Conservation (phyloP, 139 green algal genomes). For the Chlamydomonas sphaeroides region DNA sequence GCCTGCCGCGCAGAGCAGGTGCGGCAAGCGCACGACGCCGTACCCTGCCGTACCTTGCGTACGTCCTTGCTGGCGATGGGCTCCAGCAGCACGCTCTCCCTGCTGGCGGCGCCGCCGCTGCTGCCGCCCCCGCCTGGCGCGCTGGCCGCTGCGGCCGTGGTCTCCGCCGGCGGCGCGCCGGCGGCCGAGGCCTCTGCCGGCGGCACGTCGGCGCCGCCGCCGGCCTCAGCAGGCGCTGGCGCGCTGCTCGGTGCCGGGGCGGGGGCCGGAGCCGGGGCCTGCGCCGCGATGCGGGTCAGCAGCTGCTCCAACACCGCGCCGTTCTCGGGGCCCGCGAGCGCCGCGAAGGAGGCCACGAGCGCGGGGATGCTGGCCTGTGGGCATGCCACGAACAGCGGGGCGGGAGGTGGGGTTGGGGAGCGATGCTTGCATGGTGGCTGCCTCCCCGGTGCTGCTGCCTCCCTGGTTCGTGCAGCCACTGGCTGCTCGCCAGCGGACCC, state of each 20-base stretch:
- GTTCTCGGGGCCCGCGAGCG: conserved; percentile 24
- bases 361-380: too few species aligned
- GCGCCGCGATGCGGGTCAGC: background rate
- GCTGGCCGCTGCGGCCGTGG: background rate
- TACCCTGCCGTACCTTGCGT: conserved; percentile 43
- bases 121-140: background rate
- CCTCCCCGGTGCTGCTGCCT: too few species aligned
- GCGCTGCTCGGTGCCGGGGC: too few species aligned
- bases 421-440: too few species aligned
- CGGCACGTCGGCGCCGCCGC: background rate
- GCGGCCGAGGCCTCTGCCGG: background rate
- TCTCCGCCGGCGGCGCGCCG: too few species aligned
- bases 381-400: too few species aligned
- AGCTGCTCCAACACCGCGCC: conserved; percentile 1
- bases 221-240: background rate
- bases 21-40: background rate
- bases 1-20: too few species aligned
- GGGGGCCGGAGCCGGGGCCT: too few species aligned
- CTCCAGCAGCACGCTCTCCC: conserved; percentile 43
- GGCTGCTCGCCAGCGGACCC: too few species aligned
- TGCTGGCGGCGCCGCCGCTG: background rate
- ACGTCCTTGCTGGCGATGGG: conserved; percentile 52
- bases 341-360: conserved; percentile 13
- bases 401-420: too few species aligned
- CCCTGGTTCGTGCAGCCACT: too few species aligned